Conservation (phyloP, 257 asterid species). For the Solanum bulbocastanum region DNA sequence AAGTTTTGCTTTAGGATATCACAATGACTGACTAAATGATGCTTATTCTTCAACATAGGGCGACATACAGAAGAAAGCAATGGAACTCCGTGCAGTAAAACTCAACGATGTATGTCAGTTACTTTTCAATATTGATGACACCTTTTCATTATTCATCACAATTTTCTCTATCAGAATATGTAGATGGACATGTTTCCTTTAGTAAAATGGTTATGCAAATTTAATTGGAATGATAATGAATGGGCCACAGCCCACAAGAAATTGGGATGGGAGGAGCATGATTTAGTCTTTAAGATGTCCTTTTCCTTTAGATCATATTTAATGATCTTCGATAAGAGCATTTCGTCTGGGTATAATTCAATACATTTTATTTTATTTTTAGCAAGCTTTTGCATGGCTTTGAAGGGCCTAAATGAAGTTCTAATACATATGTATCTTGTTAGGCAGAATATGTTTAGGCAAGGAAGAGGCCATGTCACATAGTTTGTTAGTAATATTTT, state of each 20-base stretch:
- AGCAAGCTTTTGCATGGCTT: neutral
- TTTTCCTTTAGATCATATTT: neutral
- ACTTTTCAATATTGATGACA: neutral
- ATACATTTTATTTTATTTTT: neutral
- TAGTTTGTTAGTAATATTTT: neutral
- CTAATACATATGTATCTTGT: neutral
- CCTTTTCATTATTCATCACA: neutral
- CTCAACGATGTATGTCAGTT: slow-evolving; percentile 39
- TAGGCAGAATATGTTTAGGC: neutral
- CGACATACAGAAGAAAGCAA: slow-evolving; percentile 63
- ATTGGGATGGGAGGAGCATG: neutral
- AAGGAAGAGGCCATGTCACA: neutral
- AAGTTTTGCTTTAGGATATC: neutral
- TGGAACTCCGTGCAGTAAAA: slow-evolving; percentile 54
- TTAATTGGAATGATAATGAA: neutral
- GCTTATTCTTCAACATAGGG: slow-evolving; percentile 38
- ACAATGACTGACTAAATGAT: neutral
- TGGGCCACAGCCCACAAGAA: neutral
- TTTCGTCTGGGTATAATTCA: neutral
- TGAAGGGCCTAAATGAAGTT: neutral
- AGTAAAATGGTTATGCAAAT: neutral
- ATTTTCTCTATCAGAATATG: neutral
- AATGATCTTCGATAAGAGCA: neutral
- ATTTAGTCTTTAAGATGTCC: neutral
- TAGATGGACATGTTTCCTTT: neutral